phyloP scores from a whole-genome alignment of 768 basidiomycete species.

The Trametes meyenii region DNA sequence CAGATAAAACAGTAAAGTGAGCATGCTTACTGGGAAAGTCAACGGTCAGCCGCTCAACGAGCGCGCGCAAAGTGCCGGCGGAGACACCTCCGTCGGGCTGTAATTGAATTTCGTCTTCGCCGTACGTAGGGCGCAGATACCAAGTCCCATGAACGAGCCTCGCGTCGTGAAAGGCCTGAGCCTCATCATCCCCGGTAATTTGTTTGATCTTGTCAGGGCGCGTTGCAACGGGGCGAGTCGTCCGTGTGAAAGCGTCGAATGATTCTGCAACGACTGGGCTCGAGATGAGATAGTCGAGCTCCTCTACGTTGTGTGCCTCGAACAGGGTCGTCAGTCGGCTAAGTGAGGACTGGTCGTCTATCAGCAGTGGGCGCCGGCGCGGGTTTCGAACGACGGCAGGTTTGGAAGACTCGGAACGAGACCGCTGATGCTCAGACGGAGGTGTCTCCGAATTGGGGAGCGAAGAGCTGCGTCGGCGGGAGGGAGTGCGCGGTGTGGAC shows the following conservation, averaged over 20 bases:
- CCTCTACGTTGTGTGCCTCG: constrained; percentile 40
- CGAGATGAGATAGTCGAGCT: constrained; percentile 37
- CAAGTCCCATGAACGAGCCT: constrained; percentile 42
- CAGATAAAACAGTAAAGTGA: background rate
- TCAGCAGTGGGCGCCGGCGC: constrained; percentile 42
- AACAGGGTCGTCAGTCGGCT: constrained; percentile 41
- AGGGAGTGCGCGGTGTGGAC: constrained; percentile 15
- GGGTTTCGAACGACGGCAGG: constrained; percentile 30
- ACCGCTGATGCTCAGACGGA: constrained; percentile 18
- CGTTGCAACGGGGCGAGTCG: constrained; percentile 2
- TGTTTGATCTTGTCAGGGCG: constrained; percentile 42
- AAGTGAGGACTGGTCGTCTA: constrained; percentile 43
- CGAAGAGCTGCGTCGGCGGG: constrained; percentile 20
- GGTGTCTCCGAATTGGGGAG: constrained; percentile 9
- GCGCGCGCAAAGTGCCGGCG: constrained; percentile 68
- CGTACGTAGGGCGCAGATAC: constrained; percentile 62
- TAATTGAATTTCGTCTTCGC: constrained; percentile 60
- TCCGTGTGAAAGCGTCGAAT: constrained; percentile 21
- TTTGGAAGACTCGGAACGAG: constrained; percentile 22
- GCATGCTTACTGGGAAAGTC: constrained; percentile 58
- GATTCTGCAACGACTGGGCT: constrained; percentile 28
- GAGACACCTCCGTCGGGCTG: constrained; percentile 67
- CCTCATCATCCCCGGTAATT: constrained; percentile 46
- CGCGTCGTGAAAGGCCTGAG: constrained; percentile 44
- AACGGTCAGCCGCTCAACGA: constrained; percentile 70